A percentile compares a stretch with the other conserved stretches of the same genome.
Conservation (phyloP, 2,329 filamentous ascomycete species). For the Trichoderma sp. region DNA sequence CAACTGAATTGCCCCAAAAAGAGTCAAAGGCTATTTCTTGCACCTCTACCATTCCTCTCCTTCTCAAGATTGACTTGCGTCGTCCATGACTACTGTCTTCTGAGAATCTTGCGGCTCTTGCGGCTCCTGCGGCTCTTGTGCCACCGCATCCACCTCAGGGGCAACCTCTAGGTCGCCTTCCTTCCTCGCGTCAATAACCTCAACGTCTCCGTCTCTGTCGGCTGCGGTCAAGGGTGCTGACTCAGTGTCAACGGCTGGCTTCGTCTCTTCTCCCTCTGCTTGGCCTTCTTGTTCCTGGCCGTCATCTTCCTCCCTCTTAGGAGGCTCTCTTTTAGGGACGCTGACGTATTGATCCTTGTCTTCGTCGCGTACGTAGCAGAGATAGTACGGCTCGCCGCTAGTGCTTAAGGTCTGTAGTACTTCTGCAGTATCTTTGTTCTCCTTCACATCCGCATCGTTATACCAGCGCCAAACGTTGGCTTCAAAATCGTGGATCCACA, state of each 20-base stretch:
- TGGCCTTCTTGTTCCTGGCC: neutral
- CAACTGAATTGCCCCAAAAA: neutral
- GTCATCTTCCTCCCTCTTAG: slow-evolving; percentile 27
- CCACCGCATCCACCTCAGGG: slow-evolving; percentile 2
- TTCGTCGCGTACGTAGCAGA: slow-evolving; percentile 78
- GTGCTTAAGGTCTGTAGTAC: slow-evolving; percentile 71
- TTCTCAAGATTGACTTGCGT: neutral
- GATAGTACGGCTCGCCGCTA: slow-evolving; percentile 78
- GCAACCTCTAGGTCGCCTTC: neutral
- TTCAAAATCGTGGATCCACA: slow-evolving; percentile 91
- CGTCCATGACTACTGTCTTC: neutral
- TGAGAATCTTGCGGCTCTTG: slow-evolving; percentile 14
- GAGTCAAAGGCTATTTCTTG: neutral
- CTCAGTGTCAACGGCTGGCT: neutral
- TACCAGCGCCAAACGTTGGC: slow-evolving; percentile 86
- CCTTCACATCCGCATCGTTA: slow-evolving; percentile 83
- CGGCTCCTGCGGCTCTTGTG: neutral
- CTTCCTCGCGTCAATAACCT: slow-evolving; percentile 26
- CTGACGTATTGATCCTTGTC: slow-evolving; percentile 59
- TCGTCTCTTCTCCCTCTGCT: neutral
- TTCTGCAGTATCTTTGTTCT: slow-evolving; percentile 64
- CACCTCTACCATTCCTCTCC: neutral
- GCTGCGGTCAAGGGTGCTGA: slow-evolving; percentile 20
- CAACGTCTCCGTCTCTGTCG: slow-evolving; percentile 37
- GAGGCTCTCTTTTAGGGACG: slow-evolving; percentile 47